Evolutionary conservation across 1,284 basidiomycete genomes (phyloP), one percentile per base, ranked within the genome.

Genomic region (Leccinum pseudoinsigne): DNA sequence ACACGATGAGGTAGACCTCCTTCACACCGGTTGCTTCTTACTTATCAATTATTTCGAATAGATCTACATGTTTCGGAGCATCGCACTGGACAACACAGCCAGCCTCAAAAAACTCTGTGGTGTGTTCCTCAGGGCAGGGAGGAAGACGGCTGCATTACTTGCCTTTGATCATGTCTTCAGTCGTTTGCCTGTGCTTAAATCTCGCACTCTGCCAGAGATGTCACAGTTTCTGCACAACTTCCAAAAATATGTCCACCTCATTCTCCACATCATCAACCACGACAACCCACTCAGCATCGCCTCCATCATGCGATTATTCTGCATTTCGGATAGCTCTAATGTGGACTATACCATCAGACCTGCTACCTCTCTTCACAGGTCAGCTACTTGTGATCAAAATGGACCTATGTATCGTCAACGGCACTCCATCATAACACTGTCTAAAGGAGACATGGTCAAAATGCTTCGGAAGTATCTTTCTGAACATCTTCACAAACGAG

Each of bases 251-350:
- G 68, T 67, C 5, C 70, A 68, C 45, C 70, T 80, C 14, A 5
- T 45, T 45, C 68, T 85, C 7, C 64, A 72, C 2, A 42, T 80
- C 55, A 69, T 71, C 7, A 66, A 64, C 14, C 58, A 71, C 5
- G 12, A 61, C 16, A 69, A 79, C 45, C 77, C 78, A 4, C 67
- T 73, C 47, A 50, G 67, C 0, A 58, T 60, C 34, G 18, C 59
- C 0, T 65, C 64, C 0, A 68, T 80, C 31, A 75, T 67, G 45
- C 76, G 69, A 47, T 61, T 86, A 1, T 82, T 86, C 62, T 76
- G 75, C 7, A 76, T 84, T 28, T 64, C 62, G 7, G 64, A 67
- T 5, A 66, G 69, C 14, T 68, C 36, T 2, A 69, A 73, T 57
- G 69, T 72, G 3, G 68, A 71, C n/a, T 73, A 76, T 61, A 1